Percentiles rank a stretch among this genome's conserved stretches.
Conservation (phyloP, 1,284 basidiomycete species). For the Fomitiporia mediterranea region DNA sequence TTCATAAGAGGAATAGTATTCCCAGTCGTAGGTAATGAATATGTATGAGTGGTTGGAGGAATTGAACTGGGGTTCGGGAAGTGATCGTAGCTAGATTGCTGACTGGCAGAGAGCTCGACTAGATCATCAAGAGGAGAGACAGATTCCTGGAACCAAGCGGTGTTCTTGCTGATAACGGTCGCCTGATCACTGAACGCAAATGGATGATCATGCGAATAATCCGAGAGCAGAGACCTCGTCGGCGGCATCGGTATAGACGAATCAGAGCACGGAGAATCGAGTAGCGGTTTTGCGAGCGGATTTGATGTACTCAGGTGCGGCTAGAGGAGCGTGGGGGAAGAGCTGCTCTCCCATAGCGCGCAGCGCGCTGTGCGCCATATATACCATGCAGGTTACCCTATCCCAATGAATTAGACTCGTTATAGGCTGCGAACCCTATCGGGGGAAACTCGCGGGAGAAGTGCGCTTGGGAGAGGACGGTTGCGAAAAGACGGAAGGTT, state of each 20-base stretch:
- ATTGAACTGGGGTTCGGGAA: neutral
- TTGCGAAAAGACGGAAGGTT: neutral
- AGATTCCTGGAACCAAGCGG: neutral
- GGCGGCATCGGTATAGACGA: neutral
- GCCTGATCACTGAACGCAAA: neutral
- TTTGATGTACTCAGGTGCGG: neutral
- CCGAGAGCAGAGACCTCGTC: neutral
- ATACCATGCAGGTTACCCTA: neutral
- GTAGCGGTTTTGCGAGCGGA: neutral
- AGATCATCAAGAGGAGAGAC: neutral
- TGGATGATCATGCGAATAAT: neutral
- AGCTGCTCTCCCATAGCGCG: neutral
- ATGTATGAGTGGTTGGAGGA: conserved; percentile 5
- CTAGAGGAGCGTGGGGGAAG: neutral
- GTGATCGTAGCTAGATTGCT: neutral
- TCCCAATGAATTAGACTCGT: neutral
- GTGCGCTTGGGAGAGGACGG: neutral
- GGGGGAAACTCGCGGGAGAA: conserved; percentile 2
- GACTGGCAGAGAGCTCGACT: neutral
- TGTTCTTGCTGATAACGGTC: neutral
- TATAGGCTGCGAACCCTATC: conserved; percentile 1
- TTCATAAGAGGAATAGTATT: neutral
- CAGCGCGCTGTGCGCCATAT: neutral
- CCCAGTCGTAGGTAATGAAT: neutral
- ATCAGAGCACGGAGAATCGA: neutral